Base-by-base conservation (phyloP, 495 filamentous ascomycete genomes). In the Lasiosphaeria ovina region DNA sequence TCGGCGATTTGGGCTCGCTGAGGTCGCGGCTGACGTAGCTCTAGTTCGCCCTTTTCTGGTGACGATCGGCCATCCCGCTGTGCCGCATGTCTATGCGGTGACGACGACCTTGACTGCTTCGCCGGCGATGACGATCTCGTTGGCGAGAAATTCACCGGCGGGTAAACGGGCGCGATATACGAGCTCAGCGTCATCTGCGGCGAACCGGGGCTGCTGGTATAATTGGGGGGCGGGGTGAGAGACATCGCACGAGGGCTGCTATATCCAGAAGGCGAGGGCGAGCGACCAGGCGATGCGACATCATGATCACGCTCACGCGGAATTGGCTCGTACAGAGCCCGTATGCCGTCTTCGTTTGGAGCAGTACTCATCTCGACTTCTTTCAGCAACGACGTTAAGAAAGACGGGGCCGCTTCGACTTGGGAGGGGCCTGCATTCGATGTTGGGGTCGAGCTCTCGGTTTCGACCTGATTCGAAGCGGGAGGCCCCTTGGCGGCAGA, bases 301-400 rank as follows among this genome's bases (percentile, higher is more conserved):
- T 83, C 68, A 67, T 81, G 65, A 69, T 68, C 56, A 65, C 77
- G 44, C 12, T 47, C 56, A 65, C 77, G 65, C 63, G 81, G 64
- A 69, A 82, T 66, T 59, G 78, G 68, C 61, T 76, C 70, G 64
- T 75, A 77, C 35, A 76, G 57, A 44, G 74, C 73, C 11, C 81
- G 77, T 34, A 81, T 71, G 14, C 70, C 77, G 52, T 84, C 83
- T 36, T 83, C 83, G 50, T 85, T 79, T 0, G 77, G 77, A 6
- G 68, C 66, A 1, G 86, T 73, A 53, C 88, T 85, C 64, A 84
- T 85, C 72, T 95, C 91, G 0, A 97, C 92, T 67, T 97, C 92
- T 64, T 88, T 89, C 52, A 97, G 76, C 12, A 97, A 79, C 0
- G 91, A 92, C 44, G 89, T 87, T 4, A 97, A 74, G 72, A 97